phyloP scores from a whole-genome alignment of 352 stramenopile genomes.

The Pythium plurisporium region DNA sequence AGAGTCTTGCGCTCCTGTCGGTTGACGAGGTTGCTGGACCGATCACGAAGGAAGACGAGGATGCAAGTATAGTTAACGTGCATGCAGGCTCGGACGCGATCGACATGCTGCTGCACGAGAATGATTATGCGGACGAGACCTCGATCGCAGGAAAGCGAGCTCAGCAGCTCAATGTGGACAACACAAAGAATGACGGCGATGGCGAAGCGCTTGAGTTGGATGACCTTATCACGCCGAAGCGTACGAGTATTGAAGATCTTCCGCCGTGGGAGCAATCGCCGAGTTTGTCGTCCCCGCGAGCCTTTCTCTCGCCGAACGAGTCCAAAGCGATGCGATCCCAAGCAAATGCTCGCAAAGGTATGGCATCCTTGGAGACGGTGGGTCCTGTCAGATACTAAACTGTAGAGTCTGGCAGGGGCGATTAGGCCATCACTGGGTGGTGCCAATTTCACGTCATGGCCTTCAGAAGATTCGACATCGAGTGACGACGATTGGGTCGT shows the following conservation, averaged over 20 bases:
- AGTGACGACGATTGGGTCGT: slow-evolving; percentile 5
- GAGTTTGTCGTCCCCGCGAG: not conserved
- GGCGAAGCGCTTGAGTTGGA: not conserved
- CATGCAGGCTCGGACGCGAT: no score
- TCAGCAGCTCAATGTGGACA: no score
- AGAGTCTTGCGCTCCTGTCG: slow-evolving; percentile 6
- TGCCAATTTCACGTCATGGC: not conserved
- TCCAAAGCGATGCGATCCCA: slow-evolving; percentile 2
- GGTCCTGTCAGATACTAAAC: no score
- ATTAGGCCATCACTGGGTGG: not conserved
- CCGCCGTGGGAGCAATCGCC: not conserved
- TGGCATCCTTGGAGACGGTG: no score
- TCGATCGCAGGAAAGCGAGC: no score
- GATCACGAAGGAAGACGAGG: not conserved
- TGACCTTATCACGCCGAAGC: slow-evolving; percentile 7
- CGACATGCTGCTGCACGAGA: not conserved
- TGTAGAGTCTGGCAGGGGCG: no score
- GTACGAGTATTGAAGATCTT: not conserved
- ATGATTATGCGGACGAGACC: not conserved
- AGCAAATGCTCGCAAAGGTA: not conserved
- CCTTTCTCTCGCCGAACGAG: slow-evolving; percentile 16
- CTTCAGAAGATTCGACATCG: not conserved
- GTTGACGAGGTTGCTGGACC: not conserved
- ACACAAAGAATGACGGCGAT: not conserved
- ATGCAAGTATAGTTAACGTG: no score